A percentile compares a stretch with the other conserved stretches of the same genome.
phyloP scores from a whole-genome alignment of 495 filamentous ascomycete species.

The Podospora anserina region DNA sequence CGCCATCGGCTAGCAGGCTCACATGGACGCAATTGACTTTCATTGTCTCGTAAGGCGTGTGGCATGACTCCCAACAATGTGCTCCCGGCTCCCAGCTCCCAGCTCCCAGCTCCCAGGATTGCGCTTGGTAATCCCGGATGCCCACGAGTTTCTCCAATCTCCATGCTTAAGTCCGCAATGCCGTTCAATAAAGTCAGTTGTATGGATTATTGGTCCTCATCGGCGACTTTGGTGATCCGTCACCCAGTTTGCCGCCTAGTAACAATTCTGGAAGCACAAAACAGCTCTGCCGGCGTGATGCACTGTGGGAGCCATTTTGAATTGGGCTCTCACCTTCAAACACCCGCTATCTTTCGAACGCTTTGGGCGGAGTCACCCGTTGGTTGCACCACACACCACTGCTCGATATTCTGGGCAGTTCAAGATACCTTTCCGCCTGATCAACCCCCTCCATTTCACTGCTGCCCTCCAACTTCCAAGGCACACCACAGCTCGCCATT shows the following conservation, averaged over 20 bases:
- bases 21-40: neutral
- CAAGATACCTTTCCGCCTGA: neutral
- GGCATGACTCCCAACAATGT: neutral
- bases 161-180: neutral
- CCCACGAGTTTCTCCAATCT: neutral
- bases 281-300: neutral
- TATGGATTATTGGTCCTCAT: neutral
- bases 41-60: neutral
- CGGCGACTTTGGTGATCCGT: neutral
- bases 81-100: too few species aligned
- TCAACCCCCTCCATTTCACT: neutral
- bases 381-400: neutral
- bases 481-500: conserved; percentile 9
- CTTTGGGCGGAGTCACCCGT: neutral
- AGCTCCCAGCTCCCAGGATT: neutral
- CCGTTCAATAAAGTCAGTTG: neutral
- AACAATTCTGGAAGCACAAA: neutral
- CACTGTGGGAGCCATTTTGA: neutral
- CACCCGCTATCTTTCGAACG: neutral
- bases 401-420: neutral
- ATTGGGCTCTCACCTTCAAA: neutral
- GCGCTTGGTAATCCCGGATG: neutral
- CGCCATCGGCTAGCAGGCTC: conserved; percentile 4
- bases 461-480: neutral
- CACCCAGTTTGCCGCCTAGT: neutral